A percentile compares a stretch with the other conserved stretches of the same genome.
Conservation (phyloP, 345 rosid species). For the Corchorus capsularis region DNA sequence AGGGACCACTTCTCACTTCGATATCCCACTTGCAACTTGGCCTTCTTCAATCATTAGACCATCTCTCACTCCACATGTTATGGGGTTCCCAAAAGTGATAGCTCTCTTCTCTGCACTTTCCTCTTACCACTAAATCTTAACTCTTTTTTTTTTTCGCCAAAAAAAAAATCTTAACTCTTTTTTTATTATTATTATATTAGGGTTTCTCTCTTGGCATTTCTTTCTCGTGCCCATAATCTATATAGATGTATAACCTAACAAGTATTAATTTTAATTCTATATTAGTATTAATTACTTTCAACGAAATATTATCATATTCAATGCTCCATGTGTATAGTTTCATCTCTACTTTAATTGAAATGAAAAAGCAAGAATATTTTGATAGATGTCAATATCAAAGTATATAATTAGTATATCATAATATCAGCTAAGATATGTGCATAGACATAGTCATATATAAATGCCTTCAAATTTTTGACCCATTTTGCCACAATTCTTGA, state of each 20-base stretch:
- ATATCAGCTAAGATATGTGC: no score
- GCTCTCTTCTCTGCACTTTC: constrained; percentile 10
- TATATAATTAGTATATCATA: background rate
- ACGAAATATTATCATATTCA: background rate
- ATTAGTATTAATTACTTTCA: background rate
- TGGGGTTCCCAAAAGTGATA: constrained; percentile 17
- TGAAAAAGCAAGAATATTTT: background rate
- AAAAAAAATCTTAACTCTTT: background rate
- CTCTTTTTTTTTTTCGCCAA: no score
- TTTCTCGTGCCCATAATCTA: background rate
- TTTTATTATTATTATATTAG: no score
- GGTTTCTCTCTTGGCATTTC: constrained; percentile 4
- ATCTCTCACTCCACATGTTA: constrained; percentile 29
- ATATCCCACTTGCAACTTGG: constrained; percentile 26
- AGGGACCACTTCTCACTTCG: constrained; percentile 29
- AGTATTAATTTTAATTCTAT: background rate
- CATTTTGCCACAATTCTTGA: background rate
- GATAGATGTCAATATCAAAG: background rate
- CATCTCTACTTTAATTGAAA: background rate
- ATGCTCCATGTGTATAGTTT: background rate
- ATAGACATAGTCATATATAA: background rate
- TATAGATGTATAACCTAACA: background rate
- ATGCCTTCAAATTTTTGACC: background rate
- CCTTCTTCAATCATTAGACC: constrained; percentile 37
- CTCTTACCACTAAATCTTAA: background rate